phyloP scores from a whole-genome alignment of 31 red algal genomes.

The Odonthalia washingtoniensis region DNA sequence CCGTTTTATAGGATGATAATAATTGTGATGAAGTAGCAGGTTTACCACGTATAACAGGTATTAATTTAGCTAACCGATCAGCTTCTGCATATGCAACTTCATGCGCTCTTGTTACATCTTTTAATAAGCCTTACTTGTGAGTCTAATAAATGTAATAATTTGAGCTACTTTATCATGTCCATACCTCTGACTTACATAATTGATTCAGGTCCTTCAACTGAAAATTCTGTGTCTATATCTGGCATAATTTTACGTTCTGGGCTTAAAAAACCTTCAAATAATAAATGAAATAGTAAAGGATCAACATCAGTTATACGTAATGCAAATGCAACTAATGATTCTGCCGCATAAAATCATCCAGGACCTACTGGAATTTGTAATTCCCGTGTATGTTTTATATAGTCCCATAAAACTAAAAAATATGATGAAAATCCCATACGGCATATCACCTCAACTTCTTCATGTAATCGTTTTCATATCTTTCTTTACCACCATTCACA shows the following conservation, averaged over 20 bases:
- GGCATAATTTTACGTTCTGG: constrained; percentile 87
- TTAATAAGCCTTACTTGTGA: constrained; percentile 91
- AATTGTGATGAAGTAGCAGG: constrained; percentile 74
- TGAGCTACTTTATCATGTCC: constrained; percentile 74
- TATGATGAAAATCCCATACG: constrained; percentile 47
- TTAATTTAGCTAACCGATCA: constrained; percentile 87
- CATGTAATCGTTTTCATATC: neutral
- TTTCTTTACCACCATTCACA: constrained; percentile 2
- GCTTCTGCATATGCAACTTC: constrained; percentile 81
- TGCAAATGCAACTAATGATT: too few relatives aligned
- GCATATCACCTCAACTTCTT: constrained; percentile 49
- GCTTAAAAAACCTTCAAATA: constrained; percentile 96
- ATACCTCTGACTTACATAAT: constrained; percentile 78
- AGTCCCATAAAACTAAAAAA: constrained; percentile 71
- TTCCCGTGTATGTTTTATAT: too few relatives aligned
- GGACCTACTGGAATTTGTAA: too few relatives aligned
- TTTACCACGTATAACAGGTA: too few relatives aligned
- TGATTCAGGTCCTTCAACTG: constrained; percentile 70
- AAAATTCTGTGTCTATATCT: constrained; percentile 94
- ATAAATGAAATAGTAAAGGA: constrained; percentile 39
- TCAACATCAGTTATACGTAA: too few relatives aligned
- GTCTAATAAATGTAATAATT: constrained; percentile 44
- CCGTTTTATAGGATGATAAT: constrained; percentile 65
- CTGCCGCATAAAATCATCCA: too few relatives aligned
- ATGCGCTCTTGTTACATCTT: constrained; percentile 91